Percentiles rank a stretch among this genome's conserved stretches.
These are phyloP conservation scores for Neurospora cerealis DNA, from an alignment of 495 filamentous ascomycete species.

Conservation along the genomic window DNA sequence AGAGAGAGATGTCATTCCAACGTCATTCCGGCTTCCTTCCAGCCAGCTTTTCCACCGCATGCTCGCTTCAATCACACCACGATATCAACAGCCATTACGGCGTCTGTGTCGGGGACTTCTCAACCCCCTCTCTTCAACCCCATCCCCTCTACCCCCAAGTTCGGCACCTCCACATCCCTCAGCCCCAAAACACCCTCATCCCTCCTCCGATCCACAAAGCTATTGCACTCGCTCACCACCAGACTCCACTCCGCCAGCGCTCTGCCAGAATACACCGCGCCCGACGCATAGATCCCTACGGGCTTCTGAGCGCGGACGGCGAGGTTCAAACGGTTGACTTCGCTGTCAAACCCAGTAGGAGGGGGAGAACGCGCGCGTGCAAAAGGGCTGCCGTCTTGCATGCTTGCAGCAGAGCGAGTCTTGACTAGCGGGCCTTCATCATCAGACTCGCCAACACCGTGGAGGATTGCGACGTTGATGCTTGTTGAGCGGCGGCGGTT, in stretches of 20 bases:
- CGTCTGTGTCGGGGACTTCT: not conserved
- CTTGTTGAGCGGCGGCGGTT: constrained; percentile 14
- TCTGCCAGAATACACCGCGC: constrained; percentile 67
- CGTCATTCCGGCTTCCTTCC: not conserved
- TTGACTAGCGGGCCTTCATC: constrained; percentile 3
- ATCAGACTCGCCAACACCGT: not conserved
- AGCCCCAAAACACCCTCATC: constrained; percentile 74
- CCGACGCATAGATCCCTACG: constrained; percentile 25
- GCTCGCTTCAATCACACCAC: not conserved
- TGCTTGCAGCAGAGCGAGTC: not conserved
- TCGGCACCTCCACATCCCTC: constrained; percentile 76
- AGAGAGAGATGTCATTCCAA: not conserved
- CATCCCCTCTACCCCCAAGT: constrained; percentile 76
- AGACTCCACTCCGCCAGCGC: constrained; percentile 87
- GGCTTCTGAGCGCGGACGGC: constrained; percentile 28
- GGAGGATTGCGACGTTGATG: constrained; percentile 6
- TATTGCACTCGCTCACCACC: constrained; percentile 80
- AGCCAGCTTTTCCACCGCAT: not conserved
- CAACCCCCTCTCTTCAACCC: constrained; percentile 37
- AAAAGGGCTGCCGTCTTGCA: not conserved
- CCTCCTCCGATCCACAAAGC: constrained; percentile 78
- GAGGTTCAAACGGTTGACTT: constrained; percentile 1
- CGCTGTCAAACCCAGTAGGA: constrained; percentile 5
- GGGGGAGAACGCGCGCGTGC: constrained; percentile 1
- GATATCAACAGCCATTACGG: not conserved